Evolutionary conservation across 768 basidiomycete genomes (phyloP), one percentile per base, ranked within the genome.

Genomic region (Termitomyces sp.): DNA sequence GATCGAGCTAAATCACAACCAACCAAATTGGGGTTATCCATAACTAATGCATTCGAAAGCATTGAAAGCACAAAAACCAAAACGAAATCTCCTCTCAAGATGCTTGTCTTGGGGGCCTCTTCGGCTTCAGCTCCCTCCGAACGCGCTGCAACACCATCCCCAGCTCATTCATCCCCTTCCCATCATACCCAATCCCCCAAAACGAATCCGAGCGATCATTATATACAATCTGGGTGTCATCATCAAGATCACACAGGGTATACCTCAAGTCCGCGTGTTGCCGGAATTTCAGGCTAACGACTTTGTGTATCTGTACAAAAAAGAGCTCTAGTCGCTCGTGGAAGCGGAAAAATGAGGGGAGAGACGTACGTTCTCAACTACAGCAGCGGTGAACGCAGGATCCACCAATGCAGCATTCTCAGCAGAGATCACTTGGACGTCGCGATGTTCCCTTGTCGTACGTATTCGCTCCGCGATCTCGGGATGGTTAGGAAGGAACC

Each of bases 241-340:
- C 65, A 9, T 78, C 81, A 3, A 89, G 90, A 23, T 70, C 66
- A 26, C 16, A 93, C 78, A 66, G 82, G 66, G 23, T 60, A 59
- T 38, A 56, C 35, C 84, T 81, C 56, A 93, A 69, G 33, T 80
- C 73, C 0, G 80, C 73, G 66, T 93, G 88, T 72, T 93, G 91
- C 50, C 73, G 78, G 65, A 93, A 87, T 68, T 93, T 93, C 61
- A 78, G 65, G 61, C 78, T 78, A 51, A 91, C 64, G 38, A 87
- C 88, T 8, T 87, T 82, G 46, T 87, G 83, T 83, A 90, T 82
- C 89, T 89, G 58, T 47, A 51, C 44, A 55, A 52, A 30, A 7
- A 10, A 35, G 5, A 35, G 5, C 5, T 54, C 20, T 30, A 62
- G 28, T 30, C 38, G 52, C 8, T 10, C 38, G 14, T n/a, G 7